phyloP scores from a whole-genome alignment of 371 early-diverging fungal genomes.

The Mortierella sp. region DNA sequence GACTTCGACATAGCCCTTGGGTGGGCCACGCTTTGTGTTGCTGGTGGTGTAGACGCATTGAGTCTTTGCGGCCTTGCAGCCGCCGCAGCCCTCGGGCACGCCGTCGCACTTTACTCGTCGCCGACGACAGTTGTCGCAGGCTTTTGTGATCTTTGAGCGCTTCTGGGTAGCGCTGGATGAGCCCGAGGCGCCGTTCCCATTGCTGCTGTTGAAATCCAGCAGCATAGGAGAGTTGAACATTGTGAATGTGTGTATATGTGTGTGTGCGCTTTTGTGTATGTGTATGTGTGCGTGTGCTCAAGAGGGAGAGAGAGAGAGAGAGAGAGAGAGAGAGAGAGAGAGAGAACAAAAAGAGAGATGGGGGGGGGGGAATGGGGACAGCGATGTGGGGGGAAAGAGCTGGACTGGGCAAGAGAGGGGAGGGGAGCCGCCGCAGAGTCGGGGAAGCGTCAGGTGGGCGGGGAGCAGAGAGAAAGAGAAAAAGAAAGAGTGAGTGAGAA shows the following conservation, averaged over 20 bases:
- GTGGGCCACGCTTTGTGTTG: constrained; percentile 69
- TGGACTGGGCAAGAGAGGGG: background rate
- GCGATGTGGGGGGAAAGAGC: background rate
- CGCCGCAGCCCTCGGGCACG: constrained; percentile 55
- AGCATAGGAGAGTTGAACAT: constrained; percentile 28
- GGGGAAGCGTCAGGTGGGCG: background rate
- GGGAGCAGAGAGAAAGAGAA: background rate
- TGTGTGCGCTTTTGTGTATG: background rate
- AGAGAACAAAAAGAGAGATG: background rate
- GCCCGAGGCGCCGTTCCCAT: background rate
- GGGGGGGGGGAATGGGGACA: background rate
- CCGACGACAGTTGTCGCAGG: constrained; percentile 60
- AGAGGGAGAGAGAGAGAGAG: too few species aligned
- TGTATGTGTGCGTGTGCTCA: constrained; percentile 7
- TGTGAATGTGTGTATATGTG: background rate
- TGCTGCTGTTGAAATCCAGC: constrained; percentile 43
- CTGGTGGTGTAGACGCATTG: constrained; percentile 61
- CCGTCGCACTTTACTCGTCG: constrained; percentile 67
- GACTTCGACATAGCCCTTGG: constrained; percentile 77
- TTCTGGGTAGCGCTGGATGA: constrained; percentile 5
- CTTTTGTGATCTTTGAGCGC: constrained; percentile 52
- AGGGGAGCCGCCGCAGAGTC: background rate
- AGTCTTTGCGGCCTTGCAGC: constrained; percentile 58
- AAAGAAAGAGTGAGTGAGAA: background rate
- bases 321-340: background rate